Evolutionary conservation across 2,329 filamentous ascomycete species (phyloP).

Genomic region (Sarocladium kiliense): DNA sequence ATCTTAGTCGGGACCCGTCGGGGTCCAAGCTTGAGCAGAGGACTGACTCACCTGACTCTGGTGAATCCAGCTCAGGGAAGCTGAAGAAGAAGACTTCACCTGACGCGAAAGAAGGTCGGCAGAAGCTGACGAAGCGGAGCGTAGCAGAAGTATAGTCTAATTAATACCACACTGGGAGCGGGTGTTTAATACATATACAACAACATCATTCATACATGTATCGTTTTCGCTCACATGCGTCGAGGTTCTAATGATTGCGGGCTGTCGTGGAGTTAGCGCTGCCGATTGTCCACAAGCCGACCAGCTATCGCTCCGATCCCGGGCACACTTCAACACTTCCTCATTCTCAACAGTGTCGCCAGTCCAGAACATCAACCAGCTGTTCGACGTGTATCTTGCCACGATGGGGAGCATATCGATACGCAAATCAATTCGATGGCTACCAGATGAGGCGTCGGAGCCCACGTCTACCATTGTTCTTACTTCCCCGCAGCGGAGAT

Average conservation of each 20-base stretch:
- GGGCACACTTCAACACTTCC: not conserved
- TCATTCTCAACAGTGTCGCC: not conserved
- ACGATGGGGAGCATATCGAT: constrained; percentile 42
- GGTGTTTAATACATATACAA: too few species aligned
- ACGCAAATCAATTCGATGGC: constrained; percentile 55
- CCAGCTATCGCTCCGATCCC: too few species aligned
- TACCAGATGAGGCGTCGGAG: constrained; percentile 46
- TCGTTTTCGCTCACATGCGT: too few species aligned
- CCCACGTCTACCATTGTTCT: constrained; percentile 61
- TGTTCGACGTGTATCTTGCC: too few species aligned
- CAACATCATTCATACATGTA: too few species aligned
- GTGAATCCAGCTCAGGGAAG: not conserved
- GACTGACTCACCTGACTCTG: not conserved
- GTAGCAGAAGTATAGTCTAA: not conserved
- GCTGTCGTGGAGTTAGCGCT: too few species aligned
- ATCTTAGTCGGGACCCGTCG: not conserved
- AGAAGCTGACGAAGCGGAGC: constrained; percentile 1
- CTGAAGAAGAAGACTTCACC: constrained; percentile 1
- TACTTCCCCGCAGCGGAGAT: constrained; percentile 51
- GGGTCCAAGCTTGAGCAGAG: not conserved
- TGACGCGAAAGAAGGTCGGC: not conserved
- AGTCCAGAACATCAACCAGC: too few species aligned
- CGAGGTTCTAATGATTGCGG: too few species aligned
- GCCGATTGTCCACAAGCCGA: too few species aligned
- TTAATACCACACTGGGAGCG: not conserved